Percentiles rank a stretch among this genome's conserved stretches.
Evolutionary conservation across 176 grass and related monocot genomes (phyloP).

Genomic region (Calamus simplicifolius): DNA sequence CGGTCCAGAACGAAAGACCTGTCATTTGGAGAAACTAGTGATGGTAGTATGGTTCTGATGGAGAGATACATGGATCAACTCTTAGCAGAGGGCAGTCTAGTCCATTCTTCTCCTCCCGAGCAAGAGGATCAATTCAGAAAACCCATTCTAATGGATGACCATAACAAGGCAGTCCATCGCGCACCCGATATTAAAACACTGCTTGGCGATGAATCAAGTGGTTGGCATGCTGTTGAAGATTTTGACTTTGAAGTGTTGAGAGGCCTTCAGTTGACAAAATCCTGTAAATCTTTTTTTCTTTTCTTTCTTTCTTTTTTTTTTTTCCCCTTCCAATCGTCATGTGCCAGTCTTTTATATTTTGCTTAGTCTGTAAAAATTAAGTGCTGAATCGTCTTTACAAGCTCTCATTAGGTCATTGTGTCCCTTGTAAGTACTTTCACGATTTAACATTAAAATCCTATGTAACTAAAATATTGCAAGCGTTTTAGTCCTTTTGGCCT

Average conservation of each 20-base stretch:
- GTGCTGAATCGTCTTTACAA: too few species aligned
- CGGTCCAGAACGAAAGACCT: slow-evolving; percentile 42
- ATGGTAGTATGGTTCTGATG: slow-evolving; percentile 53
- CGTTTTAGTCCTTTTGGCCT: too few species aligned
- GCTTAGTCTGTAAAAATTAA: too few species aligned
- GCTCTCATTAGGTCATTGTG: too few species aligned
- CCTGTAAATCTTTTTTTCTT: not conserved
- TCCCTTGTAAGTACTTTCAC: too few species aligned
- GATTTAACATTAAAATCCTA: too few species aligned
- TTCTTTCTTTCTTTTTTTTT: slow-evolving; percentile 26
- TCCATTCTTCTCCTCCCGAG: slow-evolving; percentile 44
- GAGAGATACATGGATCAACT: slow-evolving; percentile 97
- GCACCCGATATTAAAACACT: slow-evolving; percentile 20
- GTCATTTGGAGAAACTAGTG: slow-evolving; percentile 25
- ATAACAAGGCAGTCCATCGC: slow-evolving; percentile 24
- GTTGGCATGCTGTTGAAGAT: slow-evolving; percentile 65
- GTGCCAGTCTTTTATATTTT: slow-evolving; percentile 8
- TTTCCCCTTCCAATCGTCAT: slow-evolving; percentile 29
- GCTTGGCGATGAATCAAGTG: slow-evolving; percentile 44
- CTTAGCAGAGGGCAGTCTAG: slow-evolving; percentile 38
- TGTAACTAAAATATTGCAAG: too few species aligned
- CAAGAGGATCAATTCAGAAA: slow-evolving; percentile 53
- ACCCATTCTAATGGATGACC: slow-evolving; percentile 29
- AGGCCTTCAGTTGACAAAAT: slow-evolving; percentile 20
- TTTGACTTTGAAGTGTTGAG: slow-evolving; percentile 75